Conservation (phyloP, 176 grass and related monocot genomes). For the Neostapfia colusana region DNA sequence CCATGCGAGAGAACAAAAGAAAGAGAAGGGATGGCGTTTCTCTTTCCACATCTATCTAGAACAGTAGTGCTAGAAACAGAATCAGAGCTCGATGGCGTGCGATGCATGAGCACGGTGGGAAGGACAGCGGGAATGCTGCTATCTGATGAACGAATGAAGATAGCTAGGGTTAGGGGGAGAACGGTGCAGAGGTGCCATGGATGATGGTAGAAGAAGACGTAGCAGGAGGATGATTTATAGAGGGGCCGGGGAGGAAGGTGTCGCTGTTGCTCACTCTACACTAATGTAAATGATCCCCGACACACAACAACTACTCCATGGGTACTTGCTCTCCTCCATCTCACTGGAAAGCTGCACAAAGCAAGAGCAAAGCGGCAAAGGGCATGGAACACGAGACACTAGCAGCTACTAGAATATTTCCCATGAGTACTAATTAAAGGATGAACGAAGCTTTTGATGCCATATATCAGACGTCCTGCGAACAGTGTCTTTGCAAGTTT, state of each 20-base stretch:
- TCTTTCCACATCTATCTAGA: no score
- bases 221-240: constrained; percentile 55
- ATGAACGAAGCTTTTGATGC: background rate
- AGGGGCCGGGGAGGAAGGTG: background rate
- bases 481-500: constrained; percentile 1
- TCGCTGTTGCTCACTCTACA: background rate
- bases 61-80: background rate
- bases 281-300: background rate
- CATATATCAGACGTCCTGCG: background rate
- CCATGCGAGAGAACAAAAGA: constrained; percentile 5
- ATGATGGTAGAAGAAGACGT: constrained; percentile 39
- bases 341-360: constrained; percentile 2
- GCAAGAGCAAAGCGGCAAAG: constrained; percentile 23
- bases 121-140: background rate
- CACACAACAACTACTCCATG: constrained; percentile 23
- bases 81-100: constrained; percentile 19
- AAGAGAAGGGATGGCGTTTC: background rate
- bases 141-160: background rate
- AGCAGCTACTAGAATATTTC: constrained; percentile 35
- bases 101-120: background rate
- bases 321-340: constrained; percentile 16
- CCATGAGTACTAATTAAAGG: constrained; percentile 21
- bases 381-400: constrained; percentile 44
- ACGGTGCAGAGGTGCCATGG: constrained; percentile 26
- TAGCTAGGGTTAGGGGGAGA: constrained; percentile 15